Conservation (phyloP, 768 basidiomycete species). For the Trametes meyenii region DNA sequence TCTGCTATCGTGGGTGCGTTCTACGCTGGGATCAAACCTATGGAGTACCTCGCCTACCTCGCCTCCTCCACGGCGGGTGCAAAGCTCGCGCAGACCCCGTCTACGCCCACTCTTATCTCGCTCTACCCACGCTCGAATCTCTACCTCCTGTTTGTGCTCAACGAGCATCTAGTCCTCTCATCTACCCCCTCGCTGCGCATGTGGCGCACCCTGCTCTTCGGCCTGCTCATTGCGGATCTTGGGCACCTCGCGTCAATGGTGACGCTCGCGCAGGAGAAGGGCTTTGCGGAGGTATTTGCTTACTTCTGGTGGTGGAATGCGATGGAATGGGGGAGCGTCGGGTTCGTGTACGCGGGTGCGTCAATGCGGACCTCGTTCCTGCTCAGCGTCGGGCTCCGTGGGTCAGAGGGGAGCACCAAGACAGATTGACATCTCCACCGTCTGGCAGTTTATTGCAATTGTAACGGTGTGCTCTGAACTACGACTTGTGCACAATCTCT, state of each 20-base stretch:
- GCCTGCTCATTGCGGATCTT: constrained; percentile 51
- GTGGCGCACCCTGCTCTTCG: constrained; percentile 47
- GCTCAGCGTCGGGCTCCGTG: constrained; percentile 36
- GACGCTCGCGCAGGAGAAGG: constrained; percentile 40
- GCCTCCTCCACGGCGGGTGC: constrained; percentile 14
- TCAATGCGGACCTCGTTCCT: constrained; percentile 47
- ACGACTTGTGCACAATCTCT: too few species aligned
- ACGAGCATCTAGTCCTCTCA: constrained; percentile 52
- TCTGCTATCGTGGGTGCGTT: constrained; percentile 52
- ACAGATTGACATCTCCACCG: neutral
- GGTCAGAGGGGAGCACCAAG: neutral
- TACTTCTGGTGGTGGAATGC: constrained; percentile 52
- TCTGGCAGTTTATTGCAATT: too few species aligned
- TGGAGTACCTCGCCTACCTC: constrained; percentile 44
- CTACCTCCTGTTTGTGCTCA: constrained; percentile 53
- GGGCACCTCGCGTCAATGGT: constrained; percentile 51
- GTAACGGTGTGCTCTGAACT: too few species aligned
- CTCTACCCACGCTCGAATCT: constrained; percentile 53
- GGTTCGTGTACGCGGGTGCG: constrained; percentile 53
- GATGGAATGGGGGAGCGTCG: constrained; percentile 58
- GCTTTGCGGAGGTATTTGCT: constrained; percentile 42
- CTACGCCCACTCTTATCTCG: constrained; percentile 42
- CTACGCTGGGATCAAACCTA: constrained; percentile 46
- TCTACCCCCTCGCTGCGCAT: constrained; percentile 43
- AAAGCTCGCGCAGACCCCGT: constrained; percentile 11